Conservation (phyloP, 73 alveolate genomes). For the Paramecium octaurelia region DNA sequence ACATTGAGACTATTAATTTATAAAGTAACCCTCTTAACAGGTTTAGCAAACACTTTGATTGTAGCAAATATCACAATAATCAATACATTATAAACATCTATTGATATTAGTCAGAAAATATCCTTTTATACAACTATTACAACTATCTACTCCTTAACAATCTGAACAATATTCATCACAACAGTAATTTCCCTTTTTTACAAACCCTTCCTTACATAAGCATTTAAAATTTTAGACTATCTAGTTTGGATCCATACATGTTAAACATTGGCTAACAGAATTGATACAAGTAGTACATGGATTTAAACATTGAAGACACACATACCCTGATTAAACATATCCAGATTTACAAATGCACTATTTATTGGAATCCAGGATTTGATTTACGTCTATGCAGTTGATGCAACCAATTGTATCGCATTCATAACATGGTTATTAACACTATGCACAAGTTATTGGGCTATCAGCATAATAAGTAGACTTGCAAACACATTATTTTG, state of each 20-base stretch:
- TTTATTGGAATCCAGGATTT: neutral
- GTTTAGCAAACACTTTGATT: neutral
- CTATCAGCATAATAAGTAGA: neutral
- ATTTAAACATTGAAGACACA: neutral
- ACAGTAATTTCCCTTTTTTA: neutral
- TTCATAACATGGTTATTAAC: neutral
- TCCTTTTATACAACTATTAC: neutral
- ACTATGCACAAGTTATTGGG: neutral
- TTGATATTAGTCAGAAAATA: no score
- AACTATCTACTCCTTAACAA: neutral
- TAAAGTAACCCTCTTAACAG: neutral
- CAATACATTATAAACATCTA: neutral
- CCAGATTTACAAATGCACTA: neutral
- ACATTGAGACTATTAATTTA: neutral
- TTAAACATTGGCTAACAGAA: neutral
- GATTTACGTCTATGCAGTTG: neutral
- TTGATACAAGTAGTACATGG: neutral
- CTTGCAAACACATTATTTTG: neutral
- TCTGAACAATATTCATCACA: neutral
- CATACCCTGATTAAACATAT: neutral
- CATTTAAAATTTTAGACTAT: neutral
- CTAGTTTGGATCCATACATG: neutral
- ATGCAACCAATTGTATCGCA: neutral
- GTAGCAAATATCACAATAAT: neutral
- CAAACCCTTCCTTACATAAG: neutral